Evolutionary conservation across 2,329 filamentous ascomycete species (phyloP).

Genomic region (Ascochyta rabiei): DNA sequence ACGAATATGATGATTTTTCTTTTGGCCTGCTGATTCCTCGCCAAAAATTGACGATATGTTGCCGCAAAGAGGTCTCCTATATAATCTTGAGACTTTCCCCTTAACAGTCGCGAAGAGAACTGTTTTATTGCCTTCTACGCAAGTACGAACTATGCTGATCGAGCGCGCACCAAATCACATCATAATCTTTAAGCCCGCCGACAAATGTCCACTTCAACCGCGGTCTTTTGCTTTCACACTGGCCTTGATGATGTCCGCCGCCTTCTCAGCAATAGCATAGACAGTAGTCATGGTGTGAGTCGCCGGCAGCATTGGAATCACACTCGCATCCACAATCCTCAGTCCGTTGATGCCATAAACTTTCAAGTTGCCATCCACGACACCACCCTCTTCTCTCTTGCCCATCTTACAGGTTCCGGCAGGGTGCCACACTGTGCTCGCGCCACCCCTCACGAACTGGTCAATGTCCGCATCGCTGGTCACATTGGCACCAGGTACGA

Average conservation of each 20-base stretch:
- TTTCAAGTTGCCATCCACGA: constrained; percentile 31
- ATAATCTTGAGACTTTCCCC: no score
- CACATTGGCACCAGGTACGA: constrained; percentile 28
- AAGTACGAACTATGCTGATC: constrained; percentile 5
- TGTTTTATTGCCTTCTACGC: no score
- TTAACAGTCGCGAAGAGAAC: no score
- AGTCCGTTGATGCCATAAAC: constrained; percentile 35
- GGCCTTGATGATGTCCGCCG: constrained; percentile 17
- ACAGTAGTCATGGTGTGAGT: constrained; percentile 29
- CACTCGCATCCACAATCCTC: constrained; percentile 28
- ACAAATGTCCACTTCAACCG: no score
- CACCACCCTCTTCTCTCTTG: constrained; percentile 32
- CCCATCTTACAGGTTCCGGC: constrained; percentile 36
- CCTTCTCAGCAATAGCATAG: constrained; percentile 28
- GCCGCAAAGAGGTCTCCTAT: no score
- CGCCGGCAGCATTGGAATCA: constrained; percentile 27
- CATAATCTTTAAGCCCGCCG: no score
- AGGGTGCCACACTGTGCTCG: constrained; percentile 32
- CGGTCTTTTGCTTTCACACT: neutral
- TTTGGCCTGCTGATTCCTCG: no score
- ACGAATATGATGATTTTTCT: no score
- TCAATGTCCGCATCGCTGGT: constrained; percentile 26
- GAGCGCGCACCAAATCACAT: no score
- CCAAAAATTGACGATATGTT: no score
- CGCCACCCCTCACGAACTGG: constrained; percentile 19